Conservation (phyloP, 768 basidiomycete species). For the Lentinus tigrinus region DNA sequence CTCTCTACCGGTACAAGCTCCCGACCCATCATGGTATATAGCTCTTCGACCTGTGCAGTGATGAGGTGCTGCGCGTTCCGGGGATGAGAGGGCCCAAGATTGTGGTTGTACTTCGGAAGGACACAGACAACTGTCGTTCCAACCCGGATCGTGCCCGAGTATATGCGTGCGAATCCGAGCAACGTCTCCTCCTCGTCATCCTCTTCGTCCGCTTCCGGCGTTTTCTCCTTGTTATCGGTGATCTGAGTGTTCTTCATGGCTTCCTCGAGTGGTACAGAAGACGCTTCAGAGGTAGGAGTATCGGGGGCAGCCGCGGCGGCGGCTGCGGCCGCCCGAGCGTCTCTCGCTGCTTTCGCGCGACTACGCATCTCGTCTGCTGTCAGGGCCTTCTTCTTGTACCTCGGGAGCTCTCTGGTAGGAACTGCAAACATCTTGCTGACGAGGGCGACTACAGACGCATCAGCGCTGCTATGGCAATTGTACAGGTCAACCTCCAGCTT, state of each 20-base stretch:
- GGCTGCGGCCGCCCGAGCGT: conserved; percentile 27
- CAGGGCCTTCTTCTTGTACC: conserved; percentile 73
- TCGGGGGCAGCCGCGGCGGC: conserved; percentile 6
- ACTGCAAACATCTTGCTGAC: conserved; percentile 99
- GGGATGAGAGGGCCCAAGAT: conserved; percentile 62
- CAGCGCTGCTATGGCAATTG: conserved; percentile 55
- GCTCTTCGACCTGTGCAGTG: conserved; percentile 60
- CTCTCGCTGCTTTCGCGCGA: conserved; percentile 56
- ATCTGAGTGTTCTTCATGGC: conserved; percentile 22
- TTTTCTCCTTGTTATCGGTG: conserved; percentile 17
- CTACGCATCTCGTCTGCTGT: conserved; percentile 84
- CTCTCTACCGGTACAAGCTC: conserved; percentile 82
- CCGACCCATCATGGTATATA: conserved; percentile 98
- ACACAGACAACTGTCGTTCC: conserved; percentile 69
- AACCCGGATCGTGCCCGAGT: conserved; percentile 77
- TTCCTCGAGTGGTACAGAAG: conserved; percentile 15
- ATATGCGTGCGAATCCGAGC: conserved; percentile 91
- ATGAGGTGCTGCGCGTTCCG: conserved; percentile 65
- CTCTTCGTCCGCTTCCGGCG: conserved; percentile 17
- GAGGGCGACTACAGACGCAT: conserved; percentile 74
- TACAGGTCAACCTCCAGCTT: conserved; percentile 85
- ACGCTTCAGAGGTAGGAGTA: conserved; percentile 1
- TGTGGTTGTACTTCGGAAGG: conserved; percentile 81
- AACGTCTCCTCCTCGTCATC: conserved; percentile 57
- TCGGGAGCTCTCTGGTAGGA: conserved; percentile 74